Evolutionary conservation across 2,329 filamentous ascomycete genomes (phyloP).

Genomic region (Aspergillus sp.): DNA sequence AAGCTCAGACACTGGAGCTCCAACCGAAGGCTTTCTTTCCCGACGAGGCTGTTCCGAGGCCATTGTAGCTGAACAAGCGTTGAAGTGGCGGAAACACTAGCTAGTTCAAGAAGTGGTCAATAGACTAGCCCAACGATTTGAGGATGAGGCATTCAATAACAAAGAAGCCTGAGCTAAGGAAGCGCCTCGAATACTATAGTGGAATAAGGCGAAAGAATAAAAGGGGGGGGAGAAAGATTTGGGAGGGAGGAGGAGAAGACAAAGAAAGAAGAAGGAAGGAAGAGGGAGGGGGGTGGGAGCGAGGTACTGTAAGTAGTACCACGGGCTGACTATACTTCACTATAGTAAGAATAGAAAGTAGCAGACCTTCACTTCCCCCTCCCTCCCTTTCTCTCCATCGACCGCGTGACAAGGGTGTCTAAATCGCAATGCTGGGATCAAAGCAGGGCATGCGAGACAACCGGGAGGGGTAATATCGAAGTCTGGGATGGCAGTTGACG

Average conservation of each 20-base stretch:
- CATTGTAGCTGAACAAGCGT: constrained; percentile 21
- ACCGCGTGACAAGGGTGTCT: constrained; percentile 15
- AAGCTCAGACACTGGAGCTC: constrained; percentile 83
- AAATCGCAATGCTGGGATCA: constrained; percentile 12
- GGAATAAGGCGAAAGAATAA: background rate
- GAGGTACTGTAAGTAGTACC: background rate
- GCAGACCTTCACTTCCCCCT: background rate
- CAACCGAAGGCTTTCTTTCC: constrained; percentile 78
- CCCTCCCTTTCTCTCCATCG: too few relatives aligned
- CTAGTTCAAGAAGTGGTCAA: background rate
- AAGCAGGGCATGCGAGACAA: constrained; percentile 16
- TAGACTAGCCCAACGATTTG: background rate
- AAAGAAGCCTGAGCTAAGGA: background rate
- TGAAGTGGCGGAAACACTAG: background rate
- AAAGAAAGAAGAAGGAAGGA: constrained; percentile 13
- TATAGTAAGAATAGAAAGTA: too few relatives aligned
- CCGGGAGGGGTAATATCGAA: constrained; percentile 10
- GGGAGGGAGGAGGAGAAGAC: constrained; percentile 2
- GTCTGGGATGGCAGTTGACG: background rate
- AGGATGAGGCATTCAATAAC: background rate
- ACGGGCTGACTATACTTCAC: background rate
- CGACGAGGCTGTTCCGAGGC: constrained; percentile 42
- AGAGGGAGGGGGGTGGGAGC: background rate
- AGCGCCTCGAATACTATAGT: too few relatives aligned
- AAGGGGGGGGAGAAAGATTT: background rate